Conservation (phyloP, 2,329 filamentous ascomycete genomes). For the Fusarium burgessii region DNA sequence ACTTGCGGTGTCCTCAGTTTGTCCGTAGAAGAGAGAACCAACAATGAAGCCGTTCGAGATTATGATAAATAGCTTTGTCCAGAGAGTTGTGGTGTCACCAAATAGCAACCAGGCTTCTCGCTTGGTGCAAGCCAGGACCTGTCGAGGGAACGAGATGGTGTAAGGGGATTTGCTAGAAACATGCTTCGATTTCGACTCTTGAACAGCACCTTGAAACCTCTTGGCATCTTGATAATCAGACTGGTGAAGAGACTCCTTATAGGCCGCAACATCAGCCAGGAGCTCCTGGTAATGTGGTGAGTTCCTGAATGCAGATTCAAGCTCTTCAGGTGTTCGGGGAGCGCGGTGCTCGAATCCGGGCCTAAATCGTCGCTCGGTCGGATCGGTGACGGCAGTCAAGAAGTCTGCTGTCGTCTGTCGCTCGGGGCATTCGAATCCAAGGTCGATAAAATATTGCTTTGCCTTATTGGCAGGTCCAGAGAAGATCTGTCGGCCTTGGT, state of each 20-base stretch:
- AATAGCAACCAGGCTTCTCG: slow-evolving; percentile 83
- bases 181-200: slow-evolving; percentile 76
- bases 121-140: slow-evolving; percentile 75
- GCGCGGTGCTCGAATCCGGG: slow-evolving; percentile 71
- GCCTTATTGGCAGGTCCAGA: slow-evolving; percentile 73
- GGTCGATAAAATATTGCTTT: slow-evolving; percentile 72
- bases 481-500: slow-evolving; percentile 75
- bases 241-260: slow-evolving; percentile 57
- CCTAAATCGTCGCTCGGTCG: slow-evolving; percentile 75
- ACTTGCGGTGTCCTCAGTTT: slow-evolving; percentile 68
- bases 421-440: slow-evolving; percentile 77
- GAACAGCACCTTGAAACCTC: slow-evolving; percentile 75
- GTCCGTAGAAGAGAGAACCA: slow-evolving; percentile 81
- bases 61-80: slow-evolving; percentile 84
- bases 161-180: slow-evolving; percentile 77
- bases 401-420: slow-evolving; percentile 70
- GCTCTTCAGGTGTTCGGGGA: slow-evolving; percentile 75
- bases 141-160: slow-evolving; percentile 78
- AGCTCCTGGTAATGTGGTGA: slow-evolving; percentile 71
- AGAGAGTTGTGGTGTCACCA: slow-evolving; percentile 79
- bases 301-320: slow-evolving; percentile 73
- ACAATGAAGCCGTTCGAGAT: slow-evolving; percentile 80
- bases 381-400: slow-evolving; percentile 61
- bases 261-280: slow-evolving; percentile 67
- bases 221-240: slow-evolving; percentile 71